Conservation (phyloP, 2,329 filamentous ascomycete species). For the Aureobasidium sp. region DNA sequence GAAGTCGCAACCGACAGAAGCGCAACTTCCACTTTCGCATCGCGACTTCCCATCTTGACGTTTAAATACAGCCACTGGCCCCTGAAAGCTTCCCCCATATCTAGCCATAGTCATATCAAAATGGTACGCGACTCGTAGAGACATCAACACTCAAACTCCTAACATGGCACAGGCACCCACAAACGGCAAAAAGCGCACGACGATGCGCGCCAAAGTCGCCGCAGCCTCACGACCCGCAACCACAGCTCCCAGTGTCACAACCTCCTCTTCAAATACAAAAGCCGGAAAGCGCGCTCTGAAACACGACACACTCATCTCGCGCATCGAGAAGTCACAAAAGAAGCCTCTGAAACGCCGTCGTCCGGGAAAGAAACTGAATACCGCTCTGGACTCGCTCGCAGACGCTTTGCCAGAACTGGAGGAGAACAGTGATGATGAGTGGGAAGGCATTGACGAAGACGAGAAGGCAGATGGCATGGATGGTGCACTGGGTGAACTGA, state of each 20-base stretch:
- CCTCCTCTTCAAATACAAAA: slow-evolving; percentile 58
- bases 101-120: neutral
- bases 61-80: neutral
- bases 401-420: slow-evolving; percentile 64
- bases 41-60: neutral
- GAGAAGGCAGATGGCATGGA: slow-evolving; percentile 10
- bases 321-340: slow-evolving; percentile 53
- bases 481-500: slow-evolving; percentile 10
- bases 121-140: neutral
- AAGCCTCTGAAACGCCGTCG: slow-evolving; percentile 48
- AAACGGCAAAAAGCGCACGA: slow-evolving; percentile 46
- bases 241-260: slow-evolving; percentile 31
- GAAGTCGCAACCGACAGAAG: neutral
- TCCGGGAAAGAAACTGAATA: slow-evolving; percentile 68
- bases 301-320: slow-evolving; percentile 69
- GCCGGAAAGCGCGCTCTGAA: slow-evolving; percentile 77
- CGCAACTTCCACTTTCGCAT: neutral
- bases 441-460: slow-evolving; percentile 26
- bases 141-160: neutral
- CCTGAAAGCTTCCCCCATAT: neutral
- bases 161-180: neutral
- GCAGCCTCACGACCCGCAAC: slow-evolving; percentile 39
- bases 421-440: slow-evolving; percentile 39
- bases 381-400: slow-evolving; percentile 66
- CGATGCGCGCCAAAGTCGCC: slow-evolving; percentile 49